Evolutionary conservation across 2,329 filamentous ascomycete species (phyloP), one percentile per base, ranked within the genome.

Genomic region (Nectriaceae sp.): DNA sequence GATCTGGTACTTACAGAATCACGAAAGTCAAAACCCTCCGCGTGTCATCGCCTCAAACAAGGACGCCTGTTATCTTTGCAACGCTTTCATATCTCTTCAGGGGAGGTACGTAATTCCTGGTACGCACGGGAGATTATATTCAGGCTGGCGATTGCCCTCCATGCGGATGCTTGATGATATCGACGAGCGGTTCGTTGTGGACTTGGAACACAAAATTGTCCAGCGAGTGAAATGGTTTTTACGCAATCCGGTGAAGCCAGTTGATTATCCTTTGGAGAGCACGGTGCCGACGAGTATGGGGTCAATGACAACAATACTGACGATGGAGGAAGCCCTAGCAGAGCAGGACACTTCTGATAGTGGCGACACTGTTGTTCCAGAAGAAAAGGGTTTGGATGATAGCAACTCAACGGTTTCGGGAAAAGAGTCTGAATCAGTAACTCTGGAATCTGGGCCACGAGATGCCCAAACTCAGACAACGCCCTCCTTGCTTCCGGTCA

Each of bases 41-140:
- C 41, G 59, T 24, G 21, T 62, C 1, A 57, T 61, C 11, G 49
- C 52, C n/a, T 53, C 53, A 1, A 57, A 46, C 35, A 62, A 60
- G 15, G 49, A 57, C 13, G 53, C 56, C 2, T 60, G 56, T 20
- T 58, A 49, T 19, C 42, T 62, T 11, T 62, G 58, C 40, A 53
- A 58, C 26, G 38, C 45, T 4, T 58, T 60, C 11, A 50, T 61
- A 5, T 18, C 46, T 0, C 33, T 39, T 10, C 43, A 50, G 8
- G 45, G 46, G 1, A 36, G 46, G 2, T 57, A 56, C 8, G 26
- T 15, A 21, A 48, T 48, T 3, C 40, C 56, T 0, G 41, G 42
- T 3, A 55, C 51, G 1, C 57, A 61, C 18, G 55, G 57, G 11
- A 54, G 49, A 19, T 31, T 61, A 3, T 61, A 61, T 40, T 44